phyloP scores from a whole-genome alignment of 164 flowering plant genomes.

The Tetracentron sinense region DNA sequence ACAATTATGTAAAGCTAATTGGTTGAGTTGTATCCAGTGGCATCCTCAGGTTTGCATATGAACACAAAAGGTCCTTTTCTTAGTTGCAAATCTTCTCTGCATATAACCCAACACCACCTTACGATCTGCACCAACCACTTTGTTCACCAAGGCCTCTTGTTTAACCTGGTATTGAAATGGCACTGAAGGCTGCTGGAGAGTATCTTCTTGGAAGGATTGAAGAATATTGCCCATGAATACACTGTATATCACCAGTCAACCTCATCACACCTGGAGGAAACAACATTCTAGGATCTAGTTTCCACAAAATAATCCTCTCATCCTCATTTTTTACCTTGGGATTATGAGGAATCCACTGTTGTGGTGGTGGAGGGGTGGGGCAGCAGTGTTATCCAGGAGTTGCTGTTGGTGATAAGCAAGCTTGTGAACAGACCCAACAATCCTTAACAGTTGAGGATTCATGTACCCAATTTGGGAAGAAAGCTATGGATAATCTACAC shows the following conservation, averaged over 20 bases:
- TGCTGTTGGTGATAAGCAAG: constrained; percentile 34
- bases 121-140: constrained; percentile 26
- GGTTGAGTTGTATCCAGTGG: no score
- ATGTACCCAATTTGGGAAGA: constrained; percentile 44
- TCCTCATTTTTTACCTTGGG: constrained; percentile 25
- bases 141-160: constrained; percentile 21
- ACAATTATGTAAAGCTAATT: no score
- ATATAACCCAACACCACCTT: no score
- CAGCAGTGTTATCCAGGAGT: constrained; percentile 26
- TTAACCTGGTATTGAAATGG: constrained; percentile 26
- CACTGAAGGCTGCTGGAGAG: constrained; percentile 23
- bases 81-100: no score
- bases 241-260: constrained; percentile 27
- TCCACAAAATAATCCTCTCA: constrained; percentile 21
- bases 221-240: constrained; percentile 22
- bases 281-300: constrained; percentile 15
- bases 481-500: constrained; percentile 35
- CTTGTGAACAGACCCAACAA: constrained; percentile 30
- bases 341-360: constrained; percentile 29
- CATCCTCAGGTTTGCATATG: no score
- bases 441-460: constrained; percentile 38
- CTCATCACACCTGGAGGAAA: constrained; percentile 22
- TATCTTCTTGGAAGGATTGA: constrained; percentile 30
- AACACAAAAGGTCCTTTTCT: no score
- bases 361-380: constrained; percentile 32